Evolutionary conservation across 139 green algal genomes (phyloP).

Genomic region (Micractinium conductrix): DNA sequence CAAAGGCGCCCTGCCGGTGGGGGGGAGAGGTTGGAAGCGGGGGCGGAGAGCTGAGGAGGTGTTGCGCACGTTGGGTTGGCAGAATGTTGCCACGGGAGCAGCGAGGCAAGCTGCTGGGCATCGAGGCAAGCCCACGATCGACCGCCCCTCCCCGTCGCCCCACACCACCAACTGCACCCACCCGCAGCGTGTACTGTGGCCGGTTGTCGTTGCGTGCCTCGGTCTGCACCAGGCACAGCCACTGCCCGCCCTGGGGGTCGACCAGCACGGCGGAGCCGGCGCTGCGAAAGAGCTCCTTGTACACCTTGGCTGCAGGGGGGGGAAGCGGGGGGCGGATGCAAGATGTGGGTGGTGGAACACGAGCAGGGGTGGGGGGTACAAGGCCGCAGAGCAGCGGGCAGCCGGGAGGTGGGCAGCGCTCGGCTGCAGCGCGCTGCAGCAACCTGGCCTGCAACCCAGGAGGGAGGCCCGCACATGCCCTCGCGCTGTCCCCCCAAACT

Average conservation of each 20-base stretch:
- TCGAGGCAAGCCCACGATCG: too few species aligned
- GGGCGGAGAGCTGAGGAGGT: too few species aligned
- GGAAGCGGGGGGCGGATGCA: not conserved
- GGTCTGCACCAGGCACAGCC: conserved; percentile 29
- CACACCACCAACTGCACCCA: too few species aligned
- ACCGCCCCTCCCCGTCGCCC: too few species aligned
- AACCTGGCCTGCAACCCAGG: not conserved
- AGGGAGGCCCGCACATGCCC: not conserved
- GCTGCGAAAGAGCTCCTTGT: conserved; percentile 45
- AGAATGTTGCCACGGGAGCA: too few species aligned
- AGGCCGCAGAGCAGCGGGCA: too few species aligned
- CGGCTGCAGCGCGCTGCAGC: too few species aligned
- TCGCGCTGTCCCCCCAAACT: not conserved
- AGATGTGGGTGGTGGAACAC: not conserved
- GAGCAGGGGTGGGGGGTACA: not conserved
- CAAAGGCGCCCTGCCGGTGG: conserved; percentile 26
- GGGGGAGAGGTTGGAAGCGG: not conserved
- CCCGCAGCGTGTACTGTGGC: conserved; percentile 49
- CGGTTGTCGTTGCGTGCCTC: conserved; percentile 49
- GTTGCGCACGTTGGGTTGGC: too few species aligned
- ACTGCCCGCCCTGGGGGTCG: conserved; percentile 23
- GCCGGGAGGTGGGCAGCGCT: too few species aligned
- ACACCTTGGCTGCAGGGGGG: conserved; percentile 42
- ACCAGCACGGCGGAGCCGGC: conserved; percentile 13
- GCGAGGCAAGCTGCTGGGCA: too few species aligned